A percentile compares a stretch with the other conserved stretches of the same genome.
These are phyloP conservation scores for Laguncularia racemosa DNA, from an alignment of 345 rosid genomes.

Conservation along the genomic window DNA sequence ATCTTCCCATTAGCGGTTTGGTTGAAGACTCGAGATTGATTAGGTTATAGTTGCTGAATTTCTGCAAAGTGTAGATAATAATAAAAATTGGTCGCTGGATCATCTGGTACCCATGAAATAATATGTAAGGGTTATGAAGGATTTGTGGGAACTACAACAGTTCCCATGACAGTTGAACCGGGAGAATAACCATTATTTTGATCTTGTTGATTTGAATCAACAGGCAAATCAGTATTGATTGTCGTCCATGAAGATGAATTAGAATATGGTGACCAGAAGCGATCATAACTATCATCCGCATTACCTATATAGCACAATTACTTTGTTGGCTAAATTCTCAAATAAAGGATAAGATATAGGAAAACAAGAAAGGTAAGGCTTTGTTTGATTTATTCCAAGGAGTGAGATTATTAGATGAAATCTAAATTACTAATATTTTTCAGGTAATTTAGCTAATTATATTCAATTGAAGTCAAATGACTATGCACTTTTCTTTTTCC, in stretches of 20 bases:
- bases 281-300: constrained; percentile 1
- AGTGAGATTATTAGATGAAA: too few relatives aligned
- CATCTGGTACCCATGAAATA: constrained; percentile 8
- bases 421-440: background rate
- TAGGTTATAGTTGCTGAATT: constrained; percentile 3
- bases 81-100: constrained; percentile 11
- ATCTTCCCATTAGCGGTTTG: constrained; percentile 12
- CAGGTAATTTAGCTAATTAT: too few relatives aligned
- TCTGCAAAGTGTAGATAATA: constrained; percentile 31
- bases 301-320: background rate
- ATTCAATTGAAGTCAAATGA: too few relatives aligned
- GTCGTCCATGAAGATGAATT: too few relatives aligned
- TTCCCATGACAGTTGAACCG: constrained; percentile 21
- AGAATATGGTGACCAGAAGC: background rate
- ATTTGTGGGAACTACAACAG: constrained; percentile 16
- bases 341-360: background rate
- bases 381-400: too few relatives aligned
- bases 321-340: constrained; percentile 17
- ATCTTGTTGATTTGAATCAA: background rate
- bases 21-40: constrained; percentile 16
- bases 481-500: too few relatives aligned
- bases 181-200: constrained; percentile 7
- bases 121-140: constrained; percentile 2
- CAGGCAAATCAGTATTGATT: background rate
- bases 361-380: background rate